Conservation (phyloP, 495 filamentous ascomycete genomes). For the Aspergillus ellipticus region DNA sequence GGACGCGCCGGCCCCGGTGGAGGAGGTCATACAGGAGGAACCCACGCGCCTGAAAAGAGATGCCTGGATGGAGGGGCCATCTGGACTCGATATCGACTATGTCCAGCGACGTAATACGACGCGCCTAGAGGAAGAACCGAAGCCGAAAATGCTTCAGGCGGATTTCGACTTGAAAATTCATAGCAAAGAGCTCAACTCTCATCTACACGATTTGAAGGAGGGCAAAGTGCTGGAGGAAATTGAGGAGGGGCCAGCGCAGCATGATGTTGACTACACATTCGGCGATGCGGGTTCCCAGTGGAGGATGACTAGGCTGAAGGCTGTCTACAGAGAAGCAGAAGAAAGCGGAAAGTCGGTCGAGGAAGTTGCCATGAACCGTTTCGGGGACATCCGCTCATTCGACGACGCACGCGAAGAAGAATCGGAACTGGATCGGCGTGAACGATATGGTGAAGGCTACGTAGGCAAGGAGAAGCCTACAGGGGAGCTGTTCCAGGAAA, state of each 20-base stretch:
- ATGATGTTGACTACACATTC: constrained; percentile 78
- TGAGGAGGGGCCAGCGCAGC: constrained; percentile 49
- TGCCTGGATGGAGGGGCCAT: constrained; percentile 92
- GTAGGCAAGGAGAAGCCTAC: constrained; percentile 84
- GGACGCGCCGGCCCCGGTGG: constrained; percentile 16
- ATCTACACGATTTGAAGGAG: constrained; percentile 60
- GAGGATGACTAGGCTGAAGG: constrained; percentile 92
- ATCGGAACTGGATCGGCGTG: constrained; percentile 80
- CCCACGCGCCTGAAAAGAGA: constrained; percentile 57
- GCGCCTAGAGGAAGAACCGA: constrained; percentile 33
- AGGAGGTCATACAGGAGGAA: constrained; percentile 33
- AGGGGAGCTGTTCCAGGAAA: constrained; percentile 79
- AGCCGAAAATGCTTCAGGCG: constrained; percentile 52
- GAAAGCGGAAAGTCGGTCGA: constrained; percentile 68
- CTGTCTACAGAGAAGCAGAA: constrained; percentile 76
- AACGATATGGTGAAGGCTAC: constrained; percentile 81
- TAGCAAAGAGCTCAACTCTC: constrained; percentile 72
- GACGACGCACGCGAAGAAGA: constrained; percentile 95
- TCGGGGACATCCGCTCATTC: constrained; percentile 77
- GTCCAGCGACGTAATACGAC: constrained; percentile 60
- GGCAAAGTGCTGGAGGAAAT: constrained; percentile 51
- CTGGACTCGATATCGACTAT: constrained; percentile 78
- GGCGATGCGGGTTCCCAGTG: constrained; percentile 87
- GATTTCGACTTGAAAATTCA: constrained; percentile 77
- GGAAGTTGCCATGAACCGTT: constrained; percentile 75